Evolutionary conservation across 2,329 filamentous ascomycete genomes (phyloP), one percentile per base, ranked within the genome.

Genomic region (Hypoxylon sp.): DNA sequence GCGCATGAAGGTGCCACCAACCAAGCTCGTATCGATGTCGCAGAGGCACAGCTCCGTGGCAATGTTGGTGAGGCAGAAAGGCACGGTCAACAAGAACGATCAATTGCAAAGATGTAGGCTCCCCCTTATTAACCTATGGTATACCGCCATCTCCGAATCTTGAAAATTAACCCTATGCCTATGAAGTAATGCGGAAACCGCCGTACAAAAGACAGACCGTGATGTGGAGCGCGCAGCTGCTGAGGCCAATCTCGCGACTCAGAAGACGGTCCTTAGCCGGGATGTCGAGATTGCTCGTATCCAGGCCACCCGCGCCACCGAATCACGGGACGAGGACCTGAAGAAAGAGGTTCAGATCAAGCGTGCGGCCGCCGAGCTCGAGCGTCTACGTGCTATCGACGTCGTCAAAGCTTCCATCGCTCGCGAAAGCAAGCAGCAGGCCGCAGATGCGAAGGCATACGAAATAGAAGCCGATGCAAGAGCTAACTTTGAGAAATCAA

Each of bases 1-100:
- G 93, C 93, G 0, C 93, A 96, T 76, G 92, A 96, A 79, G 93
- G 93, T 19, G 93, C 93, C 11, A 90, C 90, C 71, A 95, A 94
- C 81, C 92, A 95, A 78, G 92, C 92, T 35, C 80, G 86, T 55
- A 78, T 91, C 71, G 90, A 92, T 75, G 90, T 90, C 2, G 88
- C 88, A 50, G 88, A 89, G 62, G 88, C 88, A 6, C 87, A 88
- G 74, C 84, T 88, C 74, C 85, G 85, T 55, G 92, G 91, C 75
- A 91, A 91, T 73, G 90, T 94, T 13, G 92, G 91, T 64, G 93
- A 96, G 79, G 90, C 93, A 24, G 86, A 94, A 78, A 91, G 92
- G 75, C 88, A 90, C 75, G 93, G 93, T 71, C 87, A 92, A 75
- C 92, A 94, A 70, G 94, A 96, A 78, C 92, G 94, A 60, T 91